Base-by-base conservation (phyloP, 1,139 yeast genomes). In the Suhomyces ambrosiae region DNA sequence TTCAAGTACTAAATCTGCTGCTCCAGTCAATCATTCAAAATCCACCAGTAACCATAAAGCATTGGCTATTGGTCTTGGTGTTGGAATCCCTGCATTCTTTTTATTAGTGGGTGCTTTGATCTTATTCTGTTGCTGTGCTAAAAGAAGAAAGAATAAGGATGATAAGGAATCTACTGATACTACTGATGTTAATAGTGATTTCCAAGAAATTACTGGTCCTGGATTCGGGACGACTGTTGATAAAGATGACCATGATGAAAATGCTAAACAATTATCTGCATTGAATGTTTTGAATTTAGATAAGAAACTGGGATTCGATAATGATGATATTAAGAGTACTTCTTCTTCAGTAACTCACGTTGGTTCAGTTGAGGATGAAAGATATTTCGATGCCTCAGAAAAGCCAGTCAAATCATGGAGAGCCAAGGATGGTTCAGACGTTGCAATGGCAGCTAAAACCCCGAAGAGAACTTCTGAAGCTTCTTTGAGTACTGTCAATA, bases 11-110 rank as follows among this genome's bases (percentile, higher is more conserved):
- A 16, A 23, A 10, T 23, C 58, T 2, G 40, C 54, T 27, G 44
- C 56, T 17, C 45, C 49, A 26, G 19, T 23, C 28, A 27, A 16
- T 62, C 1, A 37, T 66, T 8, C 40, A 23, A 41, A 43, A 19
- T 32, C 42, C 31, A 48, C 33, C 11, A 23, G 54, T 7, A 61
- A 48, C 31, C 66, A 62, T 35, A 74, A 74, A 46, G 73, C 76
- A 5, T 67, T 87, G 15, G 96, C 95, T 0, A 85, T 90, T 54
- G 95, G 89, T 1, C 76, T 90, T 45, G 97, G 96, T 37, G 92
- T 86, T n/a, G 86, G 85, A 5, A 74, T 90, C 35, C 96, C 96
- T 1, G 60, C 77, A 0, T 71, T 70, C 16, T 65, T 76, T 0
- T 51, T 86, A 7, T 54, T 77, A 2, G 55, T 77, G 0, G 65